Percentiles rank a stretch among this genome's conserved stretches.
Conservation (phyloP, 805 yeast genomes). For the Pichia phayaonensis region DNA sequence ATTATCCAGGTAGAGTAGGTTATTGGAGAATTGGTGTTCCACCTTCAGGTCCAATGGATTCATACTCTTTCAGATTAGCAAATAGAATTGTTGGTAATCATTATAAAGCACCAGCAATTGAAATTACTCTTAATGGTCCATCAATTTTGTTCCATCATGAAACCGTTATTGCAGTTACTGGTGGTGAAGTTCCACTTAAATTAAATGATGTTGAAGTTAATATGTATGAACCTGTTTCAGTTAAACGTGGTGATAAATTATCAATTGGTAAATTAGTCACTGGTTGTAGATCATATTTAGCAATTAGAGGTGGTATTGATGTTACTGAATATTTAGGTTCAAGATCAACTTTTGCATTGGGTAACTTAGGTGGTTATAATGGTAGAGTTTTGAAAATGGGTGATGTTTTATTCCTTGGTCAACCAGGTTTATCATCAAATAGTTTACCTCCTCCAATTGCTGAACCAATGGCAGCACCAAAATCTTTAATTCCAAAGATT, state of each 20-base stretch:
- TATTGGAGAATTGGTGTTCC: slow-evolving; percentile 93
- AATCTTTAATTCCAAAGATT: slow-evolving; percentile 47
- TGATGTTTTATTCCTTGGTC: slow-evolving; percentile 83
- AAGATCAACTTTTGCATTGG: slow-evolving; percentile 93
- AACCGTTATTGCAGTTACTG: slow-evolving; percentile 72
- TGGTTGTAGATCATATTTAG: slow-evolving; percentile 88
- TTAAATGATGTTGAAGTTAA: slow-evolving; percentile 50
- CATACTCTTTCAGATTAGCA: slow-evolving; percentile 81
- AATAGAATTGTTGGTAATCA: slow-evolving; percentile 88
- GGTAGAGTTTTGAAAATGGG: slow-evolving; percentile 90
- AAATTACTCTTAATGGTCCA: slow-evolving; percentile 84
- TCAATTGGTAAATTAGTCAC: slow-evolving; percentile 70
- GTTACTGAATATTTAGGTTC: slow-evolving; percentile 92
- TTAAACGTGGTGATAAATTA: slow-evolving; percentile 70
- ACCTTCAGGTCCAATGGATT: slow-evolving; percentile 98
- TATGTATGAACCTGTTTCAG: slow-evolving; percentile 66
- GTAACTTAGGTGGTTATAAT: slow-evolving; percentile 88
- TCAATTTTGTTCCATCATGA: slow-evolving; percentile 76
- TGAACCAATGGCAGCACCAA: slow-evolving; percentile 54
- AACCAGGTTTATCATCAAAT: slow-evolving; percentile 60
- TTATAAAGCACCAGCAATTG: slow-evolving; percentile 78
- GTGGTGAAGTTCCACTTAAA: slow-evolving; percentile 68
- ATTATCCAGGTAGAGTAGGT: slow-evolving; percentile 86
- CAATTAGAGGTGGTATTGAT: slow-evolving; percentile 89
- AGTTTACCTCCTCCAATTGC: slow-evolving; percentile 65